These are phyloP conservation scores for Harringtonia aguacate DNA, from an alignment of 2,329 filamentous ascomycete genomes.

Conservation along the genomic window DNA sequence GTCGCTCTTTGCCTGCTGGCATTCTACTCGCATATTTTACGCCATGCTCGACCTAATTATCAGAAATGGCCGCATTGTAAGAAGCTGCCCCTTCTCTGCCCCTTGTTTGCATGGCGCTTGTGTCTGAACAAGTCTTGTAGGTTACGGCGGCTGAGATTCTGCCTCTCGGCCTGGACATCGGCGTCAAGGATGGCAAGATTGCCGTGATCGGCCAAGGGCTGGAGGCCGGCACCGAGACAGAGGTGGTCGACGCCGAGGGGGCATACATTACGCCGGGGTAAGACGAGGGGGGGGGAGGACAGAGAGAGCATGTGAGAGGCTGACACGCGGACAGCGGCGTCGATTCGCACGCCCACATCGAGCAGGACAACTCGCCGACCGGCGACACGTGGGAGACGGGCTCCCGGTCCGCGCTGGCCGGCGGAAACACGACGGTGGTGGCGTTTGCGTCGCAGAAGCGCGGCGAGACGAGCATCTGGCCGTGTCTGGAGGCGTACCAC, in stretches of 20 bases:
- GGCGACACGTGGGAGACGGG: constrained; percentile 28
- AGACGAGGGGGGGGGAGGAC: no score
- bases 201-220: constrained; percentile 29
- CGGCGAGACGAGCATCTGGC: constrained; percentile 36
- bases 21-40: no score
- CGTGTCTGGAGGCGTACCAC: constrained; percentile 61
- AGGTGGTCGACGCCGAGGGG: constrained; percentile 31
- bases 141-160: constrained; percentile 35
- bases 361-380: constrained; percentile 20
- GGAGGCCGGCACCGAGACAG: constrained; percentile 19
- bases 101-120: no score
- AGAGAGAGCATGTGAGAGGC: no score
- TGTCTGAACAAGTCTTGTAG: constrained; percentile 15
- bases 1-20: no score
- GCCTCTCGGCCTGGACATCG: constrained; percentile 30
- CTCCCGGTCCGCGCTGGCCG: constrained; percentile 41
- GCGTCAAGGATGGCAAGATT: constrained; percentile 34
- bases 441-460: constrained; percentile 44
- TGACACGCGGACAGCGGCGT: constrained; percentile 24
- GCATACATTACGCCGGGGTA: constrained; percentile 30
- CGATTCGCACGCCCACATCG: constrained; percentile 25
- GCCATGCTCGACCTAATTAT: constrained; percentile 14
- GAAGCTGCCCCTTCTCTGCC: neutral
- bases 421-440: constrained; percentile 47
- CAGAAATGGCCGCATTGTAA: constrained; percentile 16